These are phyloP conservation scores for Colletotrichum paranaense DNA, from an alignment of 2,329 filamentous ascomycete species.

Conservation along the genomic window DNA sequence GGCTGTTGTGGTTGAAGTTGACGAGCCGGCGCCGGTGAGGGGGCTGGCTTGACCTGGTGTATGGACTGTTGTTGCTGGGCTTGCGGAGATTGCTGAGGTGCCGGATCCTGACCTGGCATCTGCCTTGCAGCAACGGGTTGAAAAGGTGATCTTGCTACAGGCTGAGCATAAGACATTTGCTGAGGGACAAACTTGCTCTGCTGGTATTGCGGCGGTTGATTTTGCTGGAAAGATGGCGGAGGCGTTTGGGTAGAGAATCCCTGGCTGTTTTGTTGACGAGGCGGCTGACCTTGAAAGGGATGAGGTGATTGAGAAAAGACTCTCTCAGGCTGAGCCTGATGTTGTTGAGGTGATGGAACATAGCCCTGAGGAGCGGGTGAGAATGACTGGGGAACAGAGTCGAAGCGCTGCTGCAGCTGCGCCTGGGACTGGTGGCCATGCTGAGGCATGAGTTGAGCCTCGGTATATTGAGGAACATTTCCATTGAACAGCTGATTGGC, in stretches of 20 bases:
- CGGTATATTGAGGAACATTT: slow-evolving; percentile 45
- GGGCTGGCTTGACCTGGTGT: slow-evolving; percentile 34
- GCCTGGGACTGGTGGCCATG: slow-evolving; percentile 48
- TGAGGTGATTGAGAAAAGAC: slow-evolving; percentile 35
- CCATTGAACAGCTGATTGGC: slow-evolving; percentile 47
- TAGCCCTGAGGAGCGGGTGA: slow-evolving; percentile 41
- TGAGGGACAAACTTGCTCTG: slow-evolving; percentile 35
- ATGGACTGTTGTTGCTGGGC: slow-evolving; percentile 35
- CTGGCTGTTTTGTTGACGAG: slow-evolving; percentile 27
- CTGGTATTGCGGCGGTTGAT: slow-evolving; percentile 26
- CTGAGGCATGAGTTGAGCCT: slow-evolving; percentile 48
- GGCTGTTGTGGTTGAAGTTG: slow-evolving; percentile 22
- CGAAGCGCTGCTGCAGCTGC: slow-evolving; percentile 46
- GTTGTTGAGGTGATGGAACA: slow-evolving; percentile 40
- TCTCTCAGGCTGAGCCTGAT: slow-evolving; percentile 33
- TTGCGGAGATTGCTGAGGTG: slow-evolving; percentile 15
- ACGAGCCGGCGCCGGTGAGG: slow-evolving; percentile 1
- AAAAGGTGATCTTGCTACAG: slow-evolving; percentile 10
- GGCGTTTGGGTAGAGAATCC: slow-evolving; percentile 28
- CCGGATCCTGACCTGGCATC: slow-evolving; percentile 10
- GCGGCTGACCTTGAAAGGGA: slow-evolving; percentile 27
- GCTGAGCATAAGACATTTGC: slow-evolving; percentile 27
- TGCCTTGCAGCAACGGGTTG: slow-evolving; percentile 29
- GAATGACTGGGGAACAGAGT: slow-evolving; percentile 28
- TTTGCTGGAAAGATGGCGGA: slow-evolving; percentile 27